phyloP scores from a whole-genome alignment of 2,329 filamentous ascomycete genomes.

The Gnomoniopsis smithogilvyi region DNA sequence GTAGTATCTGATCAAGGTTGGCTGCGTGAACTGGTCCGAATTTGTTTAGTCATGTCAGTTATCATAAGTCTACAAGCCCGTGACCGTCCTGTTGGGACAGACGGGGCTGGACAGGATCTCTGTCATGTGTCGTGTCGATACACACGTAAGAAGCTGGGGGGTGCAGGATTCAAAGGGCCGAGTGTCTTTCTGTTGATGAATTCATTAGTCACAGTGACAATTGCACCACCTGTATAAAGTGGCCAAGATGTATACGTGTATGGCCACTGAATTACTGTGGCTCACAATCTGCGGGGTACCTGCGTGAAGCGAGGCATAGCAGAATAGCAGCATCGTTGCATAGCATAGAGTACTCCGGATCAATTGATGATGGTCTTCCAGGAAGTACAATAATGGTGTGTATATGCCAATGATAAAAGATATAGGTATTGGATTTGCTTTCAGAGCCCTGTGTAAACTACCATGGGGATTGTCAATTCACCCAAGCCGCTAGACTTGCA shows the following conservation, averaged over 20 bases:
- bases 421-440: no score
- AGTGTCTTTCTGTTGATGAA: neutral
- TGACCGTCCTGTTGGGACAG: constrained; percentile 1
- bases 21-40: neutral
- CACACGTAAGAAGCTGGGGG: neutral
- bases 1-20: neutral
- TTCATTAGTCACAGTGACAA: neutral
- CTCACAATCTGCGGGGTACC: neutral
- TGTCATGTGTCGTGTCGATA: neutral
- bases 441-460: no score
- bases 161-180: neutral
- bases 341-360: neutral
- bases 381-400: no score
- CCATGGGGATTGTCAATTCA: no score
- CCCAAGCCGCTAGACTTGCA: no score
- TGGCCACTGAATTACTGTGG: neutral
- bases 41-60: neutral
- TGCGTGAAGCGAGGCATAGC: neutral
- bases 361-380: neutral
- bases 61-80: neutral
- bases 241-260: neutral
- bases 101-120: constrained; percentile 1
- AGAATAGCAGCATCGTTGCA: neutral
- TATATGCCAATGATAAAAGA: no score
- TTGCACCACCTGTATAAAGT: neutral